Percentiles rank a stretch among this genome's conserved stretches.
These are phyloP conservation scores for Zizania palustris DNA, from an alignment of 202 grass and related monocot genomes.

Conservation along the genomic window DNA sequence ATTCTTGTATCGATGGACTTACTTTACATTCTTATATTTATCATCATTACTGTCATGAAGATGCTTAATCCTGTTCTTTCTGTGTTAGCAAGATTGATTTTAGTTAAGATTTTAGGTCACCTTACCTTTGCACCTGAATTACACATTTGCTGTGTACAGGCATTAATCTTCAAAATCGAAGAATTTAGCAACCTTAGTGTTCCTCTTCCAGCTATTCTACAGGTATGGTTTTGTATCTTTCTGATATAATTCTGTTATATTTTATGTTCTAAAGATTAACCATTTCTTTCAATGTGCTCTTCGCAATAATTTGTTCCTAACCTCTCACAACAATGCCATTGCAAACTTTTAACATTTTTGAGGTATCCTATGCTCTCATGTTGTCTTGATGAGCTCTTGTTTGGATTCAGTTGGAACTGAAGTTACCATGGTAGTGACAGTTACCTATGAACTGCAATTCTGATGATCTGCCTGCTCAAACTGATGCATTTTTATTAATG, in stretches of 20 bases:
- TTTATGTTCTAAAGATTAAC: neutral
- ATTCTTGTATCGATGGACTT: conserved; percentile 8
- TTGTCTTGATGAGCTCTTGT: neutral
- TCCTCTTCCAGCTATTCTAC: conserved; percentile 92
- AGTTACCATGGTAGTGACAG: neutral
- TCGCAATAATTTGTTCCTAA: conserved; percentile 10
- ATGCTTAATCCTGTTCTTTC: neutral
- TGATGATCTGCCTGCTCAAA: neutral
- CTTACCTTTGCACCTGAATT: conserved; percentile 41
- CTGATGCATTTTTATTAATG: conserved; percentile 40
- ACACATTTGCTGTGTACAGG: conserved; percentile 49
- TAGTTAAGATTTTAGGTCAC: conserved; percentile 5
- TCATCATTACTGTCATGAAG: neutral
- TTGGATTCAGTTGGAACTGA: neutral
- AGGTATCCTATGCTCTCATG: conserved; percentile 1
- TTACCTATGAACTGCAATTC: conserved; percentile 8
- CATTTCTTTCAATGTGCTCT: neutral
- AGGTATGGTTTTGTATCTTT: conserved; percentile 53
- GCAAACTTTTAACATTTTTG: conserved; percentile 8
- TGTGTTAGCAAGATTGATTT: neutral
- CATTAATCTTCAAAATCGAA: conserved; percentile 84
- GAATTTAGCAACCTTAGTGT: conserved; percentile 75
- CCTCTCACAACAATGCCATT: neutral
- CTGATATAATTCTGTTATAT: conserved; percentile 1
- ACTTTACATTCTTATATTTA: neutral